These are phyloP conservation scores for Domatiomyces globalis DNA, from an alignment of 2,329 filamentous ascomycete genomes.

Conservation along the genomic window DNA sequence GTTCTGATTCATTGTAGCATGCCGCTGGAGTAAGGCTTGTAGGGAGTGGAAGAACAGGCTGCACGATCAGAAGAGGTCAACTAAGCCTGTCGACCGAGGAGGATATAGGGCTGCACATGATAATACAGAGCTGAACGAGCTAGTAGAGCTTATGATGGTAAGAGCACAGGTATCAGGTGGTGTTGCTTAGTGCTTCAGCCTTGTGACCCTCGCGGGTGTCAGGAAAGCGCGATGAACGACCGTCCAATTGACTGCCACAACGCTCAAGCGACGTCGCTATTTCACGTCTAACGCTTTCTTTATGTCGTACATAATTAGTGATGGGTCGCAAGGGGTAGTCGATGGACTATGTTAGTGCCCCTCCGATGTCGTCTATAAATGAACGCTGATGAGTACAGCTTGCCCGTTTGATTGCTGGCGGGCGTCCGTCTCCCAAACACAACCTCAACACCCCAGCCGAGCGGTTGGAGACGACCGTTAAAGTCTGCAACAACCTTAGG, in stretches of 20 bases:
- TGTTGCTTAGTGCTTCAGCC: neutral
- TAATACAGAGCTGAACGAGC: neutral
- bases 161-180: neutral
- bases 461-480: slow-evolving; percentile 47
- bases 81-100: neutral
- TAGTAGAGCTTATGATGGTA: neutral
- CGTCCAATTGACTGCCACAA: neutral
- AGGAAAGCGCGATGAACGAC: neutral
- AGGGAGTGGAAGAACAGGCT: neutral
- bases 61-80: neutral
- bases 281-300: neutral
- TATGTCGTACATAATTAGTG: neutral
- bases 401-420: slow-evolving; percentile 48
- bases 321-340: neutral
- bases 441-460: slow-evolving; percentile 43
- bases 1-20: neutral
- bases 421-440: slow-evolving; percentile 33
- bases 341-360: slow-evolving; percentile 33
- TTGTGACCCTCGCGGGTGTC: neutral
- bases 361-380: slow-evolving; percentile 1
- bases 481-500: slow-evolving; percentile 45
- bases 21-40: neutral
- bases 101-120: neutral
- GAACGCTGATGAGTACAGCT: slow-evolving; percentile 28
- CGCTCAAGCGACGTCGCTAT: neutral